Percentiles rank a stretch among this genome's conserved stretches.
Conservation (phyloP, 805 yeast genomes). For the Hyphopichia homilentoma region DNA sequence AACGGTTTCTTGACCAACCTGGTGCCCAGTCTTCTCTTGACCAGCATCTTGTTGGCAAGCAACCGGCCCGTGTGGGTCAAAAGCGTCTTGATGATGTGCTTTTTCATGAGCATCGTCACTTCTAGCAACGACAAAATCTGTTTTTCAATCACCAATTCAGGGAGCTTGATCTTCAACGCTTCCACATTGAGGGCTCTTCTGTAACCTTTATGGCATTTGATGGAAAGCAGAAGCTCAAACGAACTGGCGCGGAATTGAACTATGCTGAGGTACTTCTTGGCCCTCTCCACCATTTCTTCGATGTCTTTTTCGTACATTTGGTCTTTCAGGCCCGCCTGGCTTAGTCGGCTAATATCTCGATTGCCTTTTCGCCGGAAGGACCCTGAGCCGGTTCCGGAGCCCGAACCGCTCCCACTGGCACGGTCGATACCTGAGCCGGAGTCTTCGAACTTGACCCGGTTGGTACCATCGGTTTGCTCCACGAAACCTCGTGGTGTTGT, state of each 20-base stretch:
- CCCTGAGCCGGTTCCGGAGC: conserved; percentile 1
- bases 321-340: background rate
- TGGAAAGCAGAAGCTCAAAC: conserved; percentile 30
- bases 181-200: conserved; percentile 35
- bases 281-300: conserved; percentile 67
- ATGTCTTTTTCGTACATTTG: conserved; percentile 21
- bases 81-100: conserved; percentile 27
- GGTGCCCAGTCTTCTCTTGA: conserved; percentile 10
- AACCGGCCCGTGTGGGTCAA: conserved; percentile 34
- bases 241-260: conserved; percentile 43
- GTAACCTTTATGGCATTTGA: conserved; percentile 31
- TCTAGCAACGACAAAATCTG: conserved; percentile 33
- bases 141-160: conserved; percentile 28
- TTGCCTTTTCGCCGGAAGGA: background rate
- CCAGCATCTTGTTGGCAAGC: conserved; percentile 28
- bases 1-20: conserved; percentile 14
- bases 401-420: background rate
- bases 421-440: too few relatives aligned
- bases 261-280: conserved; percentile 69
- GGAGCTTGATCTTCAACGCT: conserved; percentile 30
- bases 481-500: conserved; percentile 6
- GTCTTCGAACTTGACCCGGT: conserved; percentile 8
- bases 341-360: conserved; percentile 2
- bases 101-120: conserved; percentile 29
- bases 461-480: conserved; percentile 9